Evolutionary conservation across 805 yeast genomes (phyloP).

Genomic region (Suhomyces xylopsoci): DNA sequence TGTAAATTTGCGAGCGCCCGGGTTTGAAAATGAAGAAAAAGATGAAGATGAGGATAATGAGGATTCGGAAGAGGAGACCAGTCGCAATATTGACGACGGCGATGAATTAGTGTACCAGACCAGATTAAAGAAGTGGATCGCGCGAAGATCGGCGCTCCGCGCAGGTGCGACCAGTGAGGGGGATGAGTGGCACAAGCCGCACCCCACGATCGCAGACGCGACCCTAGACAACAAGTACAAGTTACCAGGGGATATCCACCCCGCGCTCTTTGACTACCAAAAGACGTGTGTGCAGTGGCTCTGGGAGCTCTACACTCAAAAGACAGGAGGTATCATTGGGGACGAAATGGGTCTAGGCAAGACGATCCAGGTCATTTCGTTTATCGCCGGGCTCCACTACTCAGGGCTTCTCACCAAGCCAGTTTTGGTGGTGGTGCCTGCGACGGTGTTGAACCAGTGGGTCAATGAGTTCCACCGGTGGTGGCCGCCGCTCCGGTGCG

Average conservation of each 20-base stretch:
- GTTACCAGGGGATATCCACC: conserved; percentile 88
- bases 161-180: conserved; percentile 5
- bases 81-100: conserved; percentile 71
- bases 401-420: conserved; percentile 75
- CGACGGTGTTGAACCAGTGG: conserved; percentile 96
- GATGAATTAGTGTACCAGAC: conserved; percentile 61
- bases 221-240: conserved; percentile 63
- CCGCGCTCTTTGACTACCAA: conserved; percentile 86
- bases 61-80: conserved; percentile 1
- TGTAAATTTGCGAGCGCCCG: conserved; percentile 49
- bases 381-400: conserved; percentile 86
- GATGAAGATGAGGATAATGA: conserved; percentile 14
- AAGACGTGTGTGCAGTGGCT: conserved; percentile 97
- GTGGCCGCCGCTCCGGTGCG: conserved; percentile 95
- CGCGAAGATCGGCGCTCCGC: conserved; percentile 47
- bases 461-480: conserved; percentile 92
- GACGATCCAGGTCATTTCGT: conserved; percentile 88
- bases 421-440: conserved; percentile 87
- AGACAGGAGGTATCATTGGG: conserved; percentile 92
- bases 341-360: conserved; percentile 99
- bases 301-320: conserved; percentile 87
- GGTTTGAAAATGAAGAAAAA: conserved; percentile 30
- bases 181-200: conserved; percentile 72
- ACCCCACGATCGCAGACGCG: conserved; percentile 77
- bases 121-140: conserved; percentile 60